phyloP scores from a whole-genome alignment of 2,329 filamentous ascomycete species.

The Trichoderma brevicompactum region DNA sequence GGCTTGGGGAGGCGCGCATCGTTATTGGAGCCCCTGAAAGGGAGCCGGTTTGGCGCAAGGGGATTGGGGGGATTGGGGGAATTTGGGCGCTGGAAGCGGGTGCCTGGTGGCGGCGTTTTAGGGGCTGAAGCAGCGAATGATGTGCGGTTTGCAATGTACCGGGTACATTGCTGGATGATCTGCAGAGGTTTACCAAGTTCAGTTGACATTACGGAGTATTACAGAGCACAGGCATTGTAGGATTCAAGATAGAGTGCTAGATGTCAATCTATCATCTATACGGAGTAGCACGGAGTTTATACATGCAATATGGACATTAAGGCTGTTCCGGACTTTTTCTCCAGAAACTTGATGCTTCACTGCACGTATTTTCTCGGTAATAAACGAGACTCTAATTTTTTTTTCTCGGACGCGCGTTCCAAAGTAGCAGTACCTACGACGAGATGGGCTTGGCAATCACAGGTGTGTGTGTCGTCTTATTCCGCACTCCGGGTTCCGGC shows the following conservation, averaged over 20 bases:
- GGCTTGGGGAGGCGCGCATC: neutral
- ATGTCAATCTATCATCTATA: too few relatives aligned
- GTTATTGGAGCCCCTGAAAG: constrained; percentile 20
- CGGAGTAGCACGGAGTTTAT: too few relatives aligned
- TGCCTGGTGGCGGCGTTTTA: neutral
- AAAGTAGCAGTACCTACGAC: too few relatives aligned
- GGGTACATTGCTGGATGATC: neutral
- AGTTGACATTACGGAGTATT: too few relatives aligned
- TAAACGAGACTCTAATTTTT: too few relatives aligned
- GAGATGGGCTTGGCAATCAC: constrained; percentile 12
- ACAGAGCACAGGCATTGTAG: too few relatives aligned
- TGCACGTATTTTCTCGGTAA: too few relatives aligned
- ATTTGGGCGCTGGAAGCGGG: neutral
- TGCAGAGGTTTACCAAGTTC: too few relatives aligned
- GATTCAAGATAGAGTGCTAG: too few relatives aligned
- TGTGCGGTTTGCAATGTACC: neutral
- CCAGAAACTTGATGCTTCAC: neutral
- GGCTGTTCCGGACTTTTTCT: too few relatives aligned
- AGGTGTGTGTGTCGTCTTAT: neutral
- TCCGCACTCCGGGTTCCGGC: constrained; percentile 8
- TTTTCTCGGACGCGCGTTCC: constrained; percentile 11
- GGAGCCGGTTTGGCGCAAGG: neutral
- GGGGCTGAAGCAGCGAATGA: constrained; percentile 12
- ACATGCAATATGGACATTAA: too few relatives aligned
- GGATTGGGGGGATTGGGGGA: neutral